These are phyloP conservation scores for Arabidopsis arenosa DNA, from an alignment of 345 rosid genomes.

Conservation along the genomic window DNA sequence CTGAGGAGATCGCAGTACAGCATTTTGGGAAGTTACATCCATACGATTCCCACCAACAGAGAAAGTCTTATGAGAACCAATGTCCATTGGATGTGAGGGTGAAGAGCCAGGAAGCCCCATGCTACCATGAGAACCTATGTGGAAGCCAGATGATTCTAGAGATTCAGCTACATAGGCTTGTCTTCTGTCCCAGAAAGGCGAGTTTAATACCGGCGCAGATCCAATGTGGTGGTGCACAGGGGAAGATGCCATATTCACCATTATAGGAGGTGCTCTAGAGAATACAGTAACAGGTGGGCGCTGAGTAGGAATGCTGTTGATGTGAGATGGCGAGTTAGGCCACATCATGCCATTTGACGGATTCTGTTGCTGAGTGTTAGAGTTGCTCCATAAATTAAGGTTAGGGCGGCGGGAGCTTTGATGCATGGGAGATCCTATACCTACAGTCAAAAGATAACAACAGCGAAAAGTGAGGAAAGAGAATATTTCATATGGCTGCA, in stretches of 20 bases:
- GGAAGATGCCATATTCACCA: slow-evolving; percentile 64
- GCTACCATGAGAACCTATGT: slow-evolving; percentile 73
- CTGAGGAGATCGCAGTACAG: slow-evolving; percentile 71
- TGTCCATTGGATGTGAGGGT: slow-evolving; percentile 70
- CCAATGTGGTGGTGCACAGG: slow-evolving; percentile 81
- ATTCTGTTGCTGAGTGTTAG: slow-evolving; percentile 68
- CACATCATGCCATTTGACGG: slow-evolving; percentile 70
- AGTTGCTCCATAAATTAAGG: slow-evolving; percentile 65
- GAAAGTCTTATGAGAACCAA: slow-evolving; percentile 64
- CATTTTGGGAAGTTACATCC: slow-evolving; percentile 59
- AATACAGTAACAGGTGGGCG: slow-evolving; percentile 65
- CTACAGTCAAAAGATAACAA: slow-evolving; percentile 40
- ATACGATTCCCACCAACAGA: slow-evolving; percentile 61
- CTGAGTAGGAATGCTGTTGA: slow-evolving; percentile 63
- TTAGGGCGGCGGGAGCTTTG: slow-evolving; percentile 71
- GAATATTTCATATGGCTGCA: background rate
- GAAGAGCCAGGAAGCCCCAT: slow-evolving; percentile 66
- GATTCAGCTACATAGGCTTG: slow-evolving; percentile 75
- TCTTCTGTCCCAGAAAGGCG: slow-evolving; percentile 82
- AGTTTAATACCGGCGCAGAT: slow-evolving; percentile 79
- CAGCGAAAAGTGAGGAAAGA: slow-evolving; percentile 13
- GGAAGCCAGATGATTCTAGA: slow-evolving; percentile 73
- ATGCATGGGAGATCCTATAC: slow-evolving; percentile 59
- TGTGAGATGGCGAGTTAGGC: slow-evolving; percentile 83
- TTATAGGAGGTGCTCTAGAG: slow-evolving; percentile 69